Evolutionary conservation across 2,329 filamentous ascomycete species (phyloP).

Genomic region (Tolypocladium inflatum): DNA sequence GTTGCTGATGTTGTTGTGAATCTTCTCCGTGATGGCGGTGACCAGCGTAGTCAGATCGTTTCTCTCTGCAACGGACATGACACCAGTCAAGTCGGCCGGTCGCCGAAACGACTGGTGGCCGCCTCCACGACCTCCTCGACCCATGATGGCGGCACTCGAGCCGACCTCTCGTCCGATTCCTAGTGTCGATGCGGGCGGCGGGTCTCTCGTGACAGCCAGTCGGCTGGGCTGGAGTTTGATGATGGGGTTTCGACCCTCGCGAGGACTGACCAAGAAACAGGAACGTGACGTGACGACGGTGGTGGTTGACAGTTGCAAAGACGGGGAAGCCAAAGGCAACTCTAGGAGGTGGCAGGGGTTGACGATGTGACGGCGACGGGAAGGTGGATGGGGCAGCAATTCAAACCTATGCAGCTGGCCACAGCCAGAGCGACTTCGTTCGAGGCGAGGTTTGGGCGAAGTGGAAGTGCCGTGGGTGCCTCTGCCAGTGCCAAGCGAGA

Average conservation of each 20-base stretch:
- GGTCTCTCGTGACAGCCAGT: background rate
- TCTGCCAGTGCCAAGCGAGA: background rate
- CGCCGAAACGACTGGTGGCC: constrained; percentile 26
- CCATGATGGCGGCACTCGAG: constrained; percentile 20
- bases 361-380: background rate
- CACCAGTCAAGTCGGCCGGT: constrained; percentile 40
- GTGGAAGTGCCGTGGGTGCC: background rate
- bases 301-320: background rate
- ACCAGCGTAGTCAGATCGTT: constrained; percentile 43
- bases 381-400: background rate
- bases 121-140: constrained; percentile 25
- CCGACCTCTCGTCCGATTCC: background rate
- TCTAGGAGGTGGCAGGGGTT: background rate
- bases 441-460: background rate
- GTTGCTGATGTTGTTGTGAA: constrained; percentile 41
- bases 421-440: background rate
- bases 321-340: background rate
- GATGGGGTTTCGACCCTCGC: background rate
- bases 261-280: background rate
- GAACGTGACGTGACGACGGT: background rate
- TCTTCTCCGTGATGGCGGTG: constrained; percentile 41
- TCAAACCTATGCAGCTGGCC: background rate
- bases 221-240: background rate
- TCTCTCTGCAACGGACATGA: constrained; percentile 38
- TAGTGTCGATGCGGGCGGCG: background rate